Base-by-base conservation (phyloP, 306 rosid species). In the Vicia villosa region DNA sequence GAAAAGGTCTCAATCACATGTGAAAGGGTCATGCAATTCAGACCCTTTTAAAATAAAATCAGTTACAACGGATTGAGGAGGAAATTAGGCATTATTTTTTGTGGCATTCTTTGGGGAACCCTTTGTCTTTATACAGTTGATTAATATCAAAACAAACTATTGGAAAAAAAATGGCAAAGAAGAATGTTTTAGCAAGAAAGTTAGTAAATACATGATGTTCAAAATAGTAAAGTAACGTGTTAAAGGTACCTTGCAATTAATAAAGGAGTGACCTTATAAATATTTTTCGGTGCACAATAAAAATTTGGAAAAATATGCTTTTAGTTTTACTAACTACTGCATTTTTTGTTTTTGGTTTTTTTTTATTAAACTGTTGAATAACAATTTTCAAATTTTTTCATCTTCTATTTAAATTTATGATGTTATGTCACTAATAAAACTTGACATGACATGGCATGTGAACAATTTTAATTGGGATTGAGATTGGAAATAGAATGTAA, bases 21-120 rank as follows among this genome's bases (percentile, higher is more conserved):
- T 66, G 67, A 56, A 56, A 74, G 84, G 84, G 79, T 86, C 92
- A 89, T 83, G 92, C 88, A 78, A 74, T 52, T 52, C 58, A 81
- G 87, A 46, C 84, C 69, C 72, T 72, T 82, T 85, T 64, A 68
- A 41, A 77, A 73, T 87, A 46, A 81, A 77, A 73, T 87, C 79
- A 67, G 90, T 86, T 86, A 79, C 79, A 79, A 52, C 16, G 14
- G 73, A 43, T 43, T 5, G 8, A 66, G 10, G 74, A 74, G 43
- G 41, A 28, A 75, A 79, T 85, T 78, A 59, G 87, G 83, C 81
- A 77, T 63, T 55, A 34, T 10, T 69, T 83, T 71, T 75, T 62
- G 64, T 49, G 76, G 51, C 80, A 60, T 55, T 68, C 69, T 64
- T 19, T 3, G 13, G 55, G 47, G 69, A 13, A 6, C 17, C 19